A percentile compares a stretch with the other conserved stretches of the same genome.
Conservation (phyloP, 106 monocot species). For the Allium fistulosum region DNA sequence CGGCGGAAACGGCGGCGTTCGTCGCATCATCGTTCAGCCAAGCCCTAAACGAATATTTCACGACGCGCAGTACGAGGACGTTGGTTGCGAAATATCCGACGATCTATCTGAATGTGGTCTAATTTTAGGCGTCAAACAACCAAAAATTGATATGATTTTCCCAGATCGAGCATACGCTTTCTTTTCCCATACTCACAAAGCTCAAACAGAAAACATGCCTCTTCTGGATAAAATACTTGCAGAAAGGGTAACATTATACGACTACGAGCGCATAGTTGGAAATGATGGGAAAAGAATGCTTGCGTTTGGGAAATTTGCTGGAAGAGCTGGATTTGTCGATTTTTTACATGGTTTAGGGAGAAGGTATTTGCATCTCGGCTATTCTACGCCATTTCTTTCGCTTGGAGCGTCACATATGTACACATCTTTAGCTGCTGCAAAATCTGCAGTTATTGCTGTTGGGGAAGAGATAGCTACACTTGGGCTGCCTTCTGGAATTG, state of each 20-base stretch:
- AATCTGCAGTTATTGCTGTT: constrained; percentile 89
- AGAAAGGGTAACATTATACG: constrained; percentile 68
- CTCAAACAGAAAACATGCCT: constrained; percentile 89
- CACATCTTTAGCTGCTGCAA: constrained; percentile 88
- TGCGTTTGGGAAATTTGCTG: constrained; percentile 98
- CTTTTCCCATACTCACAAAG: constrained; percentile 98
- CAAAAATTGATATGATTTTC: constrained; percentile 91
- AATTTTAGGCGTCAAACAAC: constrained; percentile 90
- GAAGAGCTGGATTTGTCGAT: constrained; percentile 92
- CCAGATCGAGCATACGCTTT: constrained; percentile 89
- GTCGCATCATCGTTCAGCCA: constrained; percentile 78
- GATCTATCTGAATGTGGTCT: constrained; percentile 92
- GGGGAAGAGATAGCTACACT: constrained; percentile 90
- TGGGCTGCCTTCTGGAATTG: constrained; percentile 78
- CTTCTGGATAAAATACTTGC: constrained; percentile 82
- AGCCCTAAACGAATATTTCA: constrained; percentile 75
- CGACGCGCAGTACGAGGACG: constrained; percentile 82
- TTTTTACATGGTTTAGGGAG: constrained; percentile 88
- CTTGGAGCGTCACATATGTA: constrained; percentile 94
- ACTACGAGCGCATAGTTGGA: constrained; percentile 92
- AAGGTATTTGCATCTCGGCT: constrained; percentile 92
- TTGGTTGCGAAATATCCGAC: constrained; percentile 86
- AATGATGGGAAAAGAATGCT: constrained; percentile 80
- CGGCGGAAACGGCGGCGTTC: constrained; percentile 38
- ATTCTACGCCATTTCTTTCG: constrained; percentile 94